A percentile compares a stretch with the other conserved stretches of the same genome.
phyloP scores from a whole-genome alignment of 2,329 filamentous ascomycete genomes.

The Polytolypa hystricis region DNA sequence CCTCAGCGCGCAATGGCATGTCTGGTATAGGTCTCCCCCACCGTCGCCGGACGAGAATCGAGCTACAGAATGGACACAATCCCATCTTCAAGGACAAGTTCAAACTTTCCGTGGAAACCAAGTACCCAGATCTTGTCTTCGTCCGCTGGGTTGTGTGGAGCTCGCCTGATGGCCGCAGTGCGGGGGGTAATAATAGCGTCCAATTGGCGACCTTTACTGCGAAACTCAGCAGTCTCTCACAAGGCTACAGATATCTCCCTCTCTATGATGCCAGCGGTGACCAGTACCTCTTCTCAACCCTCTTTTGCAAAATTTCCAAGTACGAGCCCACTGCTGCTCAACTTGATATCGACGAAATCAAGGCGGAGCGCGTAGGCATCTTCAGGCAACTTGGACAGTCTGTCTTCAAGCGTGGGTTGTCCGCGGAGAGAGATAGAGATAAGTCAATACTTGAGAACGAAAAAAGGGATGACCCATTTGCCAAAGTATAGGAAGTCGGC shows the following conservation, averaged over 20 bases:
- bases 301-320: slow-evolving; percentile 80
- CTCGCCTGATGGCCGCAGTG: slow-evolving; percentile 62
- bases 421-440: slow-evolving; percentile 27
- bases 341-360: slow-evolving; percentile 28
- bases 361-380: slow-evolving; percentile 31
- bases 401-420: slow-evolving; percentile 33
- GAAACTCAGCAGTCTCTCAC: slow-evolving; percentile 78
- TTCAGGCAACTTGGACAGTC: slow-evolving; percentile 33
- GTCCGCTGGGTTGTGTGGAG: slow-evolving; percentile 88
- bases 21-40: slow-evolving; percentile 62
- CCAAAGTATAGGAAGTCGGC: slow-evolving; percentile 1
- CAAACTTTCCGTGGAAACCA: slow-evolving; percentile 76
- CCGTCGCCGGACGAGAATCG: slow-evolving; percentile 66
- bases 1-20: slow-evolving; percentile 51
- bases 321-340: slow-evolving; percentile 38
- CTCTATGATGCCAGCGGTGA: slow-evolving; percentile 81
- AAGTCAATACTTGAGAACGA: slow-evolving; percentile 7
- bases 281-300: slow-evolving; percentile 84
- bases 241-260: slow-evolving; percentile 86
- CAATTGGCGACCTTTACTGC: slow-evolving; percentile 82
- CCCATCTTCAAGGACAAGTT: slow-evolving; percentile 74
- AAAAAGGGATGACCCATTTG: no score
- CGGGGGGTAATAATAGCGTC: slow-evolving; percentile 50
- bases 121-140: slow-evolving; percentile 86
- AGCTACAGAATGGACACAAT: slow-evolving; percentile 85